Evolutionary conservation across 2,329 filamentous ascomycete species (phyloP).

Genomic region (Penicillium janthinellum): DNA sequence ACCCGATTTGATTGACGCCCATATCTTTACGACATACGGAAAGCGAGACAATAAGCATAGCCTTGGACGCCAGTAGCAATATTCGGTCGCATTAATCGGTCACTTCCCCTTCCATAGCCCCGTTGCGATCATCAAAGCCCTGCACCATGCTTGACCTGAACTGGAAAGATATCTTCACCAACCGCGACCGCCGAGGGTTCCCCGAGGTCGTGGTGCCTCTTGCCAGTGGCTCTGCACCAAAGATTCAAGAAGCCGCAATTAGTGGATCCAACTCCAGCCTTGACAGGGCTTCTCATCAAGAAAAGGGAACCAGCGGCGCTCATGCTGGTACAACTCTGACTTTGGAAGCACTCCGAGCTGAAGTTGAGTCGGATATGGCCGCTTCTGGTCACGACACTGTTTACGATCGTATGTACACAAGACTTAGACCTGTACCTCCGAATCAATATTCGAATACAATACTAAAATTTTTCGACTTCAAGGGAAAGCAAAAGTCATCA

Average conservation of each 20-base stretch:
- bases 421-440: background rate
- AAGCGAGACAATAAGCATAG: conserved; percentile 1
- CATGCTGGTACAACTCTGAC: conserved; percentile 56
- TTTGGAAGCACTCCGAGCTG: conserved; percentile 67
- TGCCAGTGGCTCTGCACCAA: conserved; percentile 42
- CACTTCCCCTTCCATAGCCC: conserved; percentile 11
- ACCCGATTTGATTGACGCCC: background rate
- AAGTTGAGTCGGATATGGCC: conserved; percentile 63
- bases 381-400: conserved; percentile 61
- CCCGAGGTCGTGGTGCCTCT: conserved; percentile 54
- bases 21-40: conserved; percentile 1
- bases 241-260: conserved; percentile 27
- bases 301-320: conserved; percentile 37
- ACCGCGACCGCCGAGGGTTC: conserved; percentile 35
- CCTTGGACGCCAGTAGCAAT: conserved; percentile 4
- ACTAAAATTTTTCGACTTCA: background rate
- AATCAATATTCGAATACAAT: background rate
- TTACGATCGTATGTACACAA: conserved; percentile 70
- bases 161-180: conserved; percentile 19
- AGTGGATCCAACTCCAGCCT: conserved; percentile 37
- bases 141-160: conserved; percentile 16
- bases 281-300: conserved; percentile 36
- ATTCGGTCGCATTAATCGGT: conserved; percentile 6
- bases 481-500: conserved; percentile 80
- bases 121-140: background rate